These are phyloP conservation scores for Aureobasidium lini DNA, from an alignment of 2,329 filamentous ascomycete genomes.

Conservation along the genomic window DNA sequence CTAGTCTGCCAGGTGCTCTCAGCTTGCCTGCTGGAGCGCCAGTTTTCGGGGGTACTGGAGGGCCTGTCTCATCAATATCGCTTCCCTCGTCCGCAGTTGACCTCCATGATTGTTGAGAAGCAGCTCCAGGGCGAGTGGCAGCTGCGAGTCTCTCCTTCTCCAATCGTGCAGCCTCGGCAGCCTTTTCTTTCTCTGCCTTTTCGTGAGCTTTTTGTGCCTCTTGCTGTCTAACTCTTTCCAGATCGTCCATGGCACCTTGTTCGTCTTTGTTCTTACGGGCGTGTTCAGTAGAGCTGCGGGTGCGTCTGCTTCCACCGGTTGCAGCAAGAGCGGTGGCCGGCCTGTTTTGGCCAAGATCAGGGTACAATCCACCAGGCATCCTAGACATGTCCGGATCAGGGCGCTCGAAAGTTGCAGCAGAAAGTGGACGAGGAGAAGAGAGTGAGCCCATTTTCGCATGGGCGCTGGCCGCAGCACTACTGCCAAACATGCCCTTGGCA, in stretches of 20 bases:
- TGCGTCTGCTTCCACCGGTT: constrained; percentile 36
- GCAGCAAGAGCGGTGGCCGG: neutral
- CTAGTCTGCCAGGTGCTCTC: constrained; percentile 26
- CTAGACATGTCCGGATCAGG: constrained; percentile 16
- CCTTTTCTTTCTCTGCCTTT: constrained; percentile 43
- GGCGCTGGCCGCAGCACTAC: constrained; percentile 54
- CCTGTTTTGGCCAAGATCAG: constrained; percentile 15
- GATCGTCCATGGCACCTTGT: constrained; percentile 53
- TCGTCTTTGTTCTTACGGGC: constrained; percentile 59
- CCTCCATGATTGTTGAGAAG: constrained; percentile 19
- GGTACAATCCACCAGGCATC: constrained; percentile 28
- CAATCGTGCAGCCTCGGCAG: constrained; percentile 29
- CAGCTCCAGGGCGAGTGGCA: constrained; percentile 11
- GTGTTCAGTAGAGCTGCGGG: constrained; percentile 52
- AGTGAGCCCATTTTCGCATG: constrained; percentile 51
- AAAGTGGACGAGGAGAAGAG: constrained; percentile 5
- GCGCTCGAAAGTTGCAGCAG: constrained; percentile 1
- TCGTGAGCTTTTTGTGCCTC: constrained; percentile 60
- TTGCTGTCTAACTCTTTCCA: constrained; percentile 62
- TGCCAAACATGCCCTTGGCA: constrained; percentile 78
- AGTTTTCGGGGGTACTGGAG: constrained; percentile 51
- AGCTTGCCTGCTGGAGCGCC: constrained; percentile 33
- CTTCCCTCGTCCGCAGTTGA: constrained; percentile 30
- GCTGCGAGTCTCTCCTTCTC: constrained; percentile 27
- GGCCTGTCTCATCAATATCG: constrained; percentile 50